These are phyloP conservation scores for Lachancea quebecensis DNA, from an alignment of 805 yeast genomes.

Conservation along the genomic window DNA sequence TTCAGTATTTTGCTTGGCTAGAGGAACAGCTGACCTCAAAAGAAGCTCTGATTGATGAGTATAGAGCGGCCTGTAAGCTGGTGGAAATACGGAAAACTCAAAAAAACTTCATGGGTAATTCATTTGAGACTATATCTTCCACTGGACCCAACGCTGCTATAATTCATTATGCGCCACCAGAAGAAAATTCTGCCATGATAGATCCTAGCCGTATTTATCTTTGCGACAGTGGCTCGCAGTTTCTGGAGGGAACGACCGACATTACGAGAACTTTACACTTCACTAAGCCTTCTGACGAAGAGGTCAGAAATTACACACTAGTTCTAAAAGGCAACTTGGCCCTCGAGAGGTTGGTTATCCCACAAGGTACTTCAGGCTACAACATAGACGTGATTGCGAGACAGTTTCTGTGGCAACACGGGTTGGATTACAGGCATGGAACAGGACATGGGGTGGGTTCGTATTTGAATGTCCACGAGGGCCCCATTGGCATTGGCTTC, in stretches of 20 bases:
- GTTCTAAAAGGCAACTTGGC: slow-evolving; percentile 91
- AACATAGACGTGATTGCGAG: slow-evolving; percentile 78
- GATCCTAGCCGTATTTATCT: slow-evolving; percentile 65
- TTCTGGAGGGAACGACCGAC: slow-evolving; percentile 91
- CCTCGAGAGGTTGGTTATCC: slow-evolving; percentile 72
- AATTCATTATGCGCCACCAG: slow-evolving; percentile 68
- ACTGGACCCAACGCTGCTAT: slow-evolving; percentile 71
- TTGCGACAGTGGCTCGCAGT: slow-evolving; percentile 90
- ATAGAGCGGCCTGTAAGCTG: slow-evolving; percentile 56
- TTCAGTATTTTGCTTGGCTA: slow-evolving; percentile 76
- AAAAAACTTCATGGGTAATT: slow-evolving; percentile 56
- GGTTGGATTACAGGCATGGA: slow-evolving; percentile 86
- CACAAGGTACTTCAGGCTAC: slow-evolving; percentile 66
- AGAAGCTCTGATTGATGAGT: slow-evolving; percentile 49
- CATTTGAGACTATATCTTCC: slow-evolving; percentile 72
- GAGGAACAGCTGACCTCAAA: slow-evolving; percentile 45
- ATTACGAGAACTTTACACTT: slow-evolving; percentile 85
- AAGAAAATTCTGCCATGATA: slow-evolving; percentile 49
- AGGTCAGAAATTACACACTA: slow-evolving; percentile 63
- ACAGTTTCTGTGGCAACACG: slow-evolving; percentile 72
- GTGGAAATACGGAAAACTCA: slow-evolving; percentile 46
- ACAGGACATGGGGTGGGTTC: slow-evolving; percentile 98
- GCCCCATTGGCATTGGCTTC: slow-evolving; percentile 77
- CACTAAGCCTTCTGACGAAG: slow-evolving; percentile 46
- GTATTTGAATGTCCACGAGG: slow-evolving; percentile 87